Conservation (phyloP, 2,329 filamentous ascomycete genomes). For the Xylaria sp. region DNA sequence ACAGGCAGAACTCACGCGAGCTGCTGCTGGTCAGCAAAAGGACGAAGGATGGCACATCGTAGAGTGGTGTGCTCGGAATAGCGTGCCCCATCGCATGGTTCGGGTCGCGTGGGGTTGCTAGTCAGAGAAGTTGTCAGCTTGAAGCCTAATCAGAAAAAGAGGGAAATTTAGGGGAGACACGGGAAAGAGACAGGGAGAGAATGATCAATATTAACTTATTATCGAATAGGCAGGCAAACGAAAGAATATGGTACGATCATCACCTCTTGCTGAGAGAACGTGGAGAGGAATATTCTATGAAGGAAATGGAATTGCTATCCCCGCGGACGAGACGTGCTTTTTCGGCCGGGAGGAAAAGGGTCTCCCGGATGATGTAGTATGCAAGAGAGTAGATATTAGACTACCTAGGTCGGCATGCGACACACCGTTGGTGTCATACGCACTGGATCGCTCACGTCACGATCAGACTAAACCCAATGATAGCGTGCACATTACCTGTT, state of each 20-base stretch:
- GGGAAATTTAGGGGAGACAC: too few relatives aligned
- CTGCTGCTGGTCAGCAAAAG: conserved; percentile 7
- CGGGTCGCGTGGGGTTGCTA: conserved; percentile 11
- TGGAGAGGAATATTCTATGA: background rate
- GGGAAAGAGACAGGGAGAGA: background rate
- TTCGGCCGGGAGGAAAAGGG: background rate
- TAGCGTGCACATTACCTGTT: background rate
- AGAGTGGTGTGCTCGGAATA: background rate
- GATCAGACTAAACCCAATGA: background rate
- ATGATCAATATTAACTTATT: conserved; percentile 4
- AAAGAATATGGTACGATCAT: conserved; percentile 7
- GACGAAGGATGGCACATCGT: background rate
- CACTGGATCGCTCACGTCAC: conserved; percentile 19
- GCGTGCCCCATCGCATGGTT: conserved; percentile 1
- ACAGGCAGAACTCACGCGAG: conserved; percentile 18
- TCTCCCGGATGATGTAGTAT: background rate
- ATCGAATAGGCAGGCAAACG: background rate
- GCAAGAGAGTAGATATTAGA: too few relatives aligned
- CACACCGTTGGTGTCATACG: conserved; percentile 11
- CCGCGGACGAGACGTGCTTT: background rate
- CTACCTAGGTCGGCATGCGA: too few relatives aligned
- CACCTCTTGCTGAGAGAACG: background rate
- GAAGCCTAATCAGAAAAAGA: conserved; percentile 14
- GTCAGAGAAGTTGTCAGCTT: conserved; percentile 8
- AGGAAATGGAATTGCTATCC: background rate